These are phyloP conservation scores for Rostrohypoxylon terebratum DNA, from an alignment of 495 filamentous ascomycete species.

Conservation along the genomic window DNA sequence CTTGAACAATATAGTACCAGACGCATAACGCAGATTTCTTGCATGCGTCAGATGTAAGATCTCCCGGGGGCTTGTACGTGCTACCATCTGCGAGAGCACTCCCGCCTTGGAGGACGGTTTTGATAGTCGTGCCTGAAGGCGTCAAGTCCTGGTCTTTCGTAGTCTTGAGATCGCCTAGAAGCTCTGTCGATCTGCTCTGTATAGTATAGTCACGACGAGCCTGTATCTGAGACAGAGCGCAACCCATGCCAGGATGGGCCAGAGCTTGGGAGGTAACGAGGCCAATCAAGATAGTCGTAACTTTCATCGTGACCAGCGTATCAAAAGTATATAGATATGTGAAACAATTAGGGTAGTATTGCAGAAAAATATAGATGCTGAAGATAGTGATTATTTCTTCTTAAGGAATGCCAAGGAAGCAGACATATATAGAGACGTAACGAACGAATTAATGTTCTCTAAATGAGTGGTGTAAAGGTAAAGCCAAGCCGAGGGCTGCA, in stretches of 20 bases:
- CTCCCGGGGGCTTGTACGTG: constrained; percentile 42
- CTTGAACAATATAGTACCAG: constrained; percentile 56
- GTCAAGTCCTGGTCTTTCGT: constrained; percentile 34
- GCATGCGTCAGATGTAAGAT: constrained; percentile 45
- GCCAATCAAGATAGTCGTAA: constrained; percentile 18
- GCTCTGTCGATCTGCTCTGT: constrained; percentile 40
- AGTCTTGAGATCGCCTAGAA: constrained; percentile 53
- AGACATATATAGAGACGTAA: not conserved
- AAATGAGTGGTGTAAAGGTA: constrained; percentile 14
- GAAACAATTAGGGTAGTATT: constrained; percentile 11
- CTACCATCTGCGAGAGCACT: constrained; percentile 40
- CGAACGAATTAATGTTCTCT: constrained; percentile 12
- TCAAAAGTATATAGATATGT: not conserved
- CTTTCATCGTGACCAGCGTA: constrained; percentile 29
- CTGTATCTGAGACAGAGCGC: constrained; percentile 40
- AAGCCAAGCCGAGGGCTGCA: constrained; percentile 14
- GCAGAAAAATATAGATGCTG: not conserved
- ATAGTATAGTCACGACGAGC: constrained; percentile 30
- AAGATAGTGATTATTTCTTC: not conserved
- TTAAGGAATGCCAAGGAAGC: not conserved
- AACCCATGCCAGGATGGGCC: constrained; percentile 50
- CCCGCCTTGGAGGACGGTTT: constrained; percentile 43
- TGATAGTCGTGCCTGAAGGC: constrained; percentile 41
- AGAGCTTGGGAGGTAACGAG: constrained; percentile 13
- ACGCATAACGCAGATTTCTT: constrained; percentile 55